These are phyloP conservation scores for Fusarium sp. DNA, from an alignment of 2,329 filamentous ascomycete species.

Conservation along the genomic window DNA sequence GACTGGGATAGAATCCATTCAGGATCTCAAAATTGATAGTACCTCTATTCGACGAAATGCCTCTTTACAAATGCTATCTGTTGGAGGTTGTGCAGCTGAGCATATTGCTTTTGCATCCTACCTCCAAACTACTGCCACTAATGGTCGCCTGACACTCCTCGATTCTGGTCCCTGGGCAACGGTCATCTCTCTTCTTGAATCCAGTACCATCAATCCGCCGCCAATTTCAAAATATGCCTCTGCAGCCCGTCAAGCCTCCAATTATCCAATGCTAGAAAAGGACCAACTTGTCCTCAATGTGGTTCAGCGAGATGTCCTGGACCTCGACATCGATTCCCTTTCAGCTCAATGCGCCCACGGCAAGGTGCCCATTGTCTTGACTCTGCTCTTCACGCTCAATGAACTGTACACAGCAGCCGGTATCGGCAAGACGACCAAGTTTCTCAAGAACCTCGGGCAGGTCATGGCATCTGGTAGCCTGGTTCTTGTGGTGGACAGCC, in stretches of 20 bases:
- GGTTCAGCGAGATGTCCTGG: slow-evolving; percentile 61
- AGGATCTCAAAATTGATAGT: slow-evolving; percentile 8
- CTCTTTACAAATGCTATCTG: slow-evolving; percentile 56
- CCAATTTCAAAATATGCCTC: slow-evolving; percentile 65
- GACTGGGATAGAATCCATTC: slow-evolving; percentile 4
- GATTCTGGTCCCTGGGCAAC: slow-evolving; percentile 84
- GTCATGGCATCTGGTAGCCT: slow-evolving; percentile 68
- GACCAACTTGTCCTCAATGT: slow-evolving; percentile 56
- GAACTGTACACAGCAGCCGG: slow-evolving; percentile 88
- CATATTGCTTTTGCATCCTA: slow-evolving; percentile 65
- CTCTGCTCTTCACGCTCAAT: slow-evolving; percentile 93
- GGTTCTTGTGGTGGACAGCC: slow-evolving; percentile 89
- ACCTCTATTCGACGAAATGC: neutral
- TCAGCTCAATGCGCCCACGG: slow-evolving; percentile 45
- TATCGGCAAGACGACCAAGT: slow-evolving; percentile 76
- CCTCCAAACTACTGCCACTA: slow-evolving; percentile 46
- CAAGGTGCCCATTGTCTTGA: slow-evolving; percentile 68
- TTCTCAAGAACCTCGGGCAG: slow-evolving; percentile 77
- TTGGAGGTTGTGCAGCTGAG: slow-evolving; percentile 71
- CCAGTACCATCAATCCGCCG: slow-evolving; percentile 64
- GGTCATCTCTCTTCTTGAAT: slow-evolving; percentile 69
- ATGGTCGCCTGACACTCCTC: slow-evolving; percentile 69
- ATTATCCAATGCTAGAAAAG: slow-evolving; percentile 56
- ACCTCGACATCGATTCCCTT: slow-evolving; percentile 52
- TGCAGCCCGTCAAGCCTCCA: slow-evolving; percentile 57